These are phyloP conservation scores for Erigeron canadensis DNA, from an alignment of 129 eudicot species.

Conservation along the genomic window DNA sequence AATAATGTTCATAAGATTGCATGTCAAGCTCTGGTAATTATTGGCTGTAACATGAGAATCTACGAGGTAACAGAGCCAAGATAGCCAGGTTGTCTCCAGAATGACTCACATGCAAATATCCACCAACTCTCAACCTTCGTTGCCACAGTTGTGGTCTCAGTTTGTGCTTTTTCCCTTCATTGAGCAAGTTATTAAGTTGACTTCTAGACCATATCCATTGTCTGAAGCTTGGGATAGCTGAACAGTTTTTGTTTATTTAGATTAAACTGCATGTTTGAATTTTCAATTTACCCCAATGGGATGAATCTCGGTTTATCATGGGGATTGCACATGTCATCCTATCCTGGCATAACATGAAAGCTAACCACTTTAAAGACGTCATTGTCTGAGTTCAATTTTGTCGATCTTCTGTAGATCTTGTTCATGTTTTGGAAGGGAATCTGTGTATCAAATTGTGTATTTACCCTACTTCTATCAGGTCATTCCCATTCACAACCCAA, in stretches of 20 bases:
- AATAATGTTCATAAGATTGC: slow-evolving; percentile 1
- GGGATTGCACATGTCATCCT: slow-evolving; percentile 8
- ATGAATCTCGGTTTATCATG: not conserved
- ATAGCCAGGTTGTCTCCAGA: not conserved
- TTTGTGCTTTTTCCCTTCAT: not conserved
- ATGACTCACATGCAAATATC: not conserved
- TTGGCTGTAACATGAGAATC: not conserved
- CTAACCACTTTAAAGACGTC: not conserved
- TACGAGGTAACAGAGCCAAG: not conserved
- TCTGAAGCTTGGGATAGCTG: not conserved
- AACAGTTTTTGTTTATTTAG: not conserved
- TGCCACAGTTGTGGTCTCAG: not conserved
- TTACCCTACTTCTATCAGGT: slow-evolving; percentile 7
- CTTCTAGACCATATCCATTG: not conserved
- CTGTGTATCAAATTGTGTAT: slow-evolving; percentile 3
- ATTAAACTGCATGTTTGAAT: not conserved
- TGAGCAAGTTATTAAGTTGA: not conserved
- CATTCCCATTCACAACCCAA: too few species aligned
- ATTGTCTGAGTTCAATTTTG: not conserved
- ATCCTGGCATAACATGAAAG: not conserved
- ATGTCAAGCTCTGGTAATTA: not conserved
- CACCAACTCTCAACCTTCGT: not conserved
- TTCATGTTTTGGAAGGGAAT: slow-evolving; percentile 18
- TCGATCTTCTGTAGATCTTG: not conserved
- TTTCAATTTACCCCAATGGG: not conserved